A percentile compares a stretch with the other conserved stretches of the same genome.
These are phyloP conservation scores for Auriscalpium vulgare DNA, from an alignment of 768 basidiomycete genomes.

Conservation along the genomic window DNA sequence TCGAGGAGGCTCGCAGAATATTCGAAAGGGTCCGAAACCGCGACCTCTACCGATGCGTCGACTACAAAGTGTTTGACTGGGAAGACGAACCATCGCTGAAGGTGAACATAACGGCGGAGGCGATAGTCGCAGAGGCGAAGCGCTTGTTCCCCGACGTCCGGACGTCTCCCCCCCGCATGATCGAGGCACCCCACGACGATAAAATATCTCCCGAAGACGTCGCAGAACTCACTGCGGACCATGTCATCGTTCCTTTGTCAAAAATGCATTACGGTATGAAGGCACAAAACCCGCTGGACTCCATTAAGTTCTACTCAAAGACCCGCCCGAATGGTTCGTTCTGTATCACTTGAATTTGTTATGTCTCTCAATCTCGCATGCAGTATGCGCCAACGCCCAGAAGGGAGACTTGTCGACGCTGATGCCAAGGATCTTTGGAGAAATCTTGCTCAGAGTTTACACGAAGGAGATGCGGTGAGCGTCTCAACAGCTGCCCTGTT, in stretches of 20 bases:
- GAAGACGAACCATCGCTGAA: slow-evolving; percentile 21
- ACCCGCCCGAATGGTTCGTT: slow-evolving; percentile 44
- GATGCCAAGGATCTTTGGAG: slow-evolving; percentile 59
- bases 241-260: slow-evolving; percentile 58
- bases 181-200: slow-evolving; percentile 1
- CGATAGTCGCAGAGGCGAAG: slow-evolving; percentile 27
- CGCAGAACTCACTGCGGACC: slow-evolving; percentile 30
- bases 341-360: not conserved
- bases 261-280: slow-evolving; percentile 75
- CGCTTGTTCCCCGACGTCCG: not conserved
- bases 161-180: not conserved
- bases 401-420: slow-evolving; percentile 56
- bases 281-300: slow-evolving; percentile 58
- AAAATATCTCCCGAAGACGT: slow-evolving; percentile 18
- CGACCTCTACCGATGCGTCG: slow-evolving; percentile 63
- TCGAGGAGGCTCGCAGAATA: slow-evolving; percentile 49
- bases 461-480: slow-evolving; percentile 48
- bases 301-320: slow-evolving; percentile 70
- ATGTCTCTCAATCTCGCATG: not conserved
- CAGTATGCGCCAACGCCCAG: slow-evolving; percentile 38
- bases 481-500: not conserved
- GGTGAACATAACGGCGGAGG: slow-evolving; percentile 27
- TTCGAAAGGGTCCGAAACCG: slow-evolving; percentile 54
- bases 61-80: slow-evolving; percentile 45
- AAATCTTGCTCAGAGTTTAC: slow-evolving; percentile 62